Base-by-base conservation (phyloP, 2,329 filamentous ascomycete species). In the Stemphylium lycopersici region DNA sequence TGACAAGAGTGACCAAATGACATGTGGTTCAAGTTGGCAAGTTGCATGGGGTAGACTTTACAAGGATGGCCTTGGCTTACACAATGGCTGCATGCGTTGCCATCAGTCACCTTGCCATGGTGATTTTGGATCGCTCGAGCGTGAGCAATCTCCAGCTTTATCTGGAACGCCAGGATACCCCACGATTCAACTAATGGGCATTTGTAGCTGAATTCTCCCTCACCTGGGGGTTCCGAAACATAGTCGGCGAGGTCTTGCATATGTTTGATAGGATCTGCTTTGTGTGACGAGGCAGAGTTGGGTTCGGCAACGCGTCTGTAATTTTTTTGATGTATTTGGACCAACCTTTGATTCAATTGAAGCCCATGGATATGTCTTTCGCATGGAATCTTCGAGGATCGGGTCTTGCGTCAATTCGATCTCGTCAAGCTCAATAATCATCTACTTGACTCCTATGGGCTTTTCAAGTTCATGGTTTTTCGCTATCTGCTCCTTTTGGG, bases 141-240 rank as follows among this genome's bases (percentile, higher is more conserved):
- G 31, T 58, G 55, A 12, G 58, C 58, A 36, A 61, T 39, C 15
- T 48, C 37, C 6, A 56, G 11, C 13, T 54, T 58, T 11, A 26
- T 8, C 12, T 26, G 3, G 24, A 43, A 34, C 6, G 51, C 13
- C 15, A 57, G 36, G 6, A 6, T 11, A 15, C 49, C 24, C 54
- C 56, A 57, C 8, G 1, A 15, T 12, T 48, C 40, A 4, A 32
- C 18, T 10, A 49, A 29, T 4, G 47, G 16, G 18, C 13, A 43
- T 4, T 38, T 26, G 36, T 41, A 53, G 45, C 40, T 43, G 12
- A 48, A 55, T n/a, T 52, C 42, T 3, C 37, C 33, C 8, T 43
- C 49, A 12, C 36, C 20, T 15, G 53, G 53, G 3, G 47, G 47
- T 10, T 57, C 42, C 5, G 38, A 33, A 16, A 43, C 46, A n/a